Conservation (phyloP, 345 rosid genomes). For the Ceriops decandra region DNA sequence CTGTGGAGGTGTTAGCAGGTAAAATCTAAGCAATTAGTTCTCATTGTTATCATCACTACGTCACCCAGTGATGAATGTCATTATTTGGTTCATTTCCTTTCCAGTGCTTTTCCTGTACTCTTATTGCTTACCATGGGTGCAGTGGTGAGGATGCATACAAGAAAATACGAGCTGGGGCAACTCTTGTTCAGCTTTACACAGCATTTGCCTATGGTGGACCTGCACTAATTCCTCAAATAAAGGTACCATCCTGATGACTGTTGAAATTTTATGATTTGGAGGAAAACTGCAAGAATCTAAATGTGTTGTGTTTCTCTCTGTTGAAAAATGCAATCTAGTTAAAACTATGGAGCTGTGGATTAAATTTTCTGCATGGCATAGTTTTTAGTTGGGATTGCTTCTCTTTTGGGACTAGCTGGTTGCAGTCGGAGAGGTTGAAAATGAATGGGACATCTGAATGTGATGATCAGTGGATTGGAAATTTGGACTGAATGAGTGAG, state of each 20-base stretch:
- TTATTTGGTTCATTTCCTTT: background rate
- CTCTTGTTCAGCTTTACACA: conserved; percentile 93
- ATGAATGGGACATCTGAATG: background rate
- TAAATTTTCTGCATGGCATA: background rate
- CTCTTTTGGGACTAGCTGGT: background rate
- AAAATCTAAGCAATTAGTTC: conserved; percentile 12
- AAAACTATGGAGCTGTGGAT: background rate
- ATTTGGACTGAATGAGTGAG: background rate
- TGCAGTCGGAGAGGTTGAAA: background rate
- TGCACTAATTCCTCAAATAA: conserved; percentile 85
- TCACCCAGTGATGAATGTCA: background rate
- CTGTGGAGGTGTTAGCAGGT: conserved; percentile 94
- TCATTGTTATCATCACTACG: conserved; percentile 6
- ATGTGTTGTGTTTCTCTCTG: no score
- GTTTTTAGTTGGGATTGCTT: background rate
- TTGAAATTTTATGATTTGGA: background rate
- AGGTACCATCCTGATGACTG: conserved; percentile 40
- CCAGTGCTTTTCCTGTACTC: conserved; percentile 1
- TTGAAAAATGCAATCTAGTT: background rate
- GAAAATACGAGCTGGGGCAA: conserved; percentile 92
- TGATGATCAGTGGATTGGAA: background rate
- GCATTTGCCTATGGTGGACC: conserved; percentile 97
- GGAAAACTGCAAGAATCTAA: background rate
- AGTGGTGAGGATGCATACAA: conserved; percentile 98
- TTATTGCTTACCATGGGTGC: conserved; percentile 18